A percentile compares a stretch with the other conserved stretches of the same genome.
phyloP scores from a whole-genome alignment of 2,329 filamentous ascomycete genomes.

The Botryosphaeria dothidea region DNA sequence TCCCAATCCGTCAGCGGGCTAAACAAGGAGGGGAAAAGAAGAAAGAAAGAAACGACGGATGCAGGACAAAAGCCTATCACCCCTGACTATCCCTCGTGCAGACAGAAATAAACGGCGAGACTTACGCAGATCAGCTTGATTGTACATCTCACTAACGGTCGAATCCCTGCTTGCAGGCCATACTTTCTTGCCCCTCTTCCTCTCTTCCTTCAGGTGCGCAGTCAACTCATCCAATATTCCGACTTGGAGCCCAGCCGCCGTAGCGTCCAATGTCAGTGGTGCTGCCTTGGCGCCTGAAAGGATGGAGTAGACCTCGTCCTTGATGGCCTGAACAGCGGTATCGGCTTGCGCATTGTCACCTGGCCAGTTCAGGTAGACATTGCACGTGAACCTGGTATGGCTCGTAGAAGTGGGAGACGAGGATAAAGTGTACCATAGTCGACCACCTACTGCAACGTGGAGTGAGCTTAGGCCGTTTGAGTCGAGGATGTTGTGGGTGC shows the following conservation, averaged over 20 bases:
- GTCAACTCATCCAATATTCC: conserved; percentile 25
- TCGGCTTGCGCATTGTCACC: background rate
- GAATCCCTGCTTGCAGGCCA: conserved; percentile 26
- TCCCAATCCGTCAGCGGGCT: background rate
- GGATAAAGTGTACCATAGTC: conserved; percentile 22
- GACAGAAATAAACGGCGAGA: background rate
- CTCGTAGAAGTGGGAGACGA: conserved; percentile 19
- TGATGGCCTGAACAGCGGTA: conserved; percentile 16
- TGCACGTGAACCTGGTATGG: conserved; percentile 19
- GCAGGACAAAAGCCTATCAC: background rate
- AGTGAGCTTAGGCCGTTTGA: conserved; percentile 13
- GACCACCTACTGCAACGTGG: conserved; percentile 12
- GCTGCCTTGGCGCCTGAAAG: background rate
- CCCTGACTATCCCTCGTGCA: background rate
- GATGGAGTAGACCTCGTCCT: conserved; percentile 13
- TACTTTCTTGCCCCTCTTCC: conserved; percentile 26
- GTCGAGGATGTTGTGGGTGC: background rate
- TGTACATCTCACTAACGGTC: conserved; percentile 24
- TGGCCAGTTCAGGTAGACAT: conserved; percentile 19
- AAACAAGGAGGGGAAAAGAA: background rate
- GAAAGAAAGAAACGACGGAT: background rate
- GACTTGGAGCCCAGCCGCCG: conserved; percentile 13
- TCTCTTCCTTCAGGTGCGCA: conserved; percentile 29
- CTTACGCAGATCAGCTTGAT: conserved; percentile 27
- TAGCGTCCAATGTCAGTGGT: conserved; percentile 15